Evolutionary conservation across 1,139 yeast species (phyloP), one percentile per base, ranked within the genome.

Genomic region (Hansenula anomala): DNA sequence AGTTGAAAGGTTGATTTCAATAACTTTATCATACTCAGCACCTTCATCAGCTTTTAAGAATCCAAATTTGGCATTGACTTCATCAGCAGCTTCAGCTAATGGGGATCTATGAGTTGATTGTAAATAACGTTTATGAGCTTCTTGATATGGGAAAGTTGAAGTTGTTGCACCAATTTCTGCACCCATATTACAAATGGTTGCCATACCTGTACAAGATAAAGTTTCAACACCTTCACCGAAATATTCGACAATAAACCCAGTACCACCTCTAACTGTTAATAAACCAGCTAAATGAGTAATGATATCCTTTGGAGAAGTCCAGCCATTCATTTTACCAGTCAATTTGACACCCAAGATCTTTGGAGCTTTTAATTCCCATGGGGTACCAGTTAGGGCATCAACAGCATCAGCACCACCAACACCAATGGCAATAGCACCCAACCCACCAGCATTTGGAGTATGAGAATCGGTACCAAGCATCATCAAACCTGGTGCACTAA

Each of bases 361-460:
- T 45, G 98, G 98, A 18, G 97, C 97, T 67, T 90, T 90, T 61
- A 92, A 77, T 69, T 92, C 98, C 98, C 98, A 92, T 35, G 98
- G 97, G n/a, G 95, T 83, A 40, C 95, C 96, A 15, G 97, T 86
- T 56, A 92, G 70, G 12, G 94, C 97, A 62, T 92, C 98, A 36
- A 90, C 97, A 15, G 97, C 97, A 66, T 90, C 97, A 30, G 97
- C 97, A 67, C 97, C 97, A 61, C 97, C 97, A 36, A 89, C 97
- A 66, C 97, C 97, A 58, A 90, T 92, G 49, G 97, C 97, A 48
- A 90, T 81, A 44, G 95, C 95, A 59, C 97, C 97, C 44, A 90
- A 71, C 46, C 97, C 97, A 67, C 97, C 97, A 12, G 97, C 97
- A 60, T 90, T 90, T 34, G 97, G 97, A 35, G 97, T 90, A 61